Evolutionary conservation across 1,284 basidiomycete species (phyloP).

Genomic region (Sanguinoderma infundibulare): DNA sequence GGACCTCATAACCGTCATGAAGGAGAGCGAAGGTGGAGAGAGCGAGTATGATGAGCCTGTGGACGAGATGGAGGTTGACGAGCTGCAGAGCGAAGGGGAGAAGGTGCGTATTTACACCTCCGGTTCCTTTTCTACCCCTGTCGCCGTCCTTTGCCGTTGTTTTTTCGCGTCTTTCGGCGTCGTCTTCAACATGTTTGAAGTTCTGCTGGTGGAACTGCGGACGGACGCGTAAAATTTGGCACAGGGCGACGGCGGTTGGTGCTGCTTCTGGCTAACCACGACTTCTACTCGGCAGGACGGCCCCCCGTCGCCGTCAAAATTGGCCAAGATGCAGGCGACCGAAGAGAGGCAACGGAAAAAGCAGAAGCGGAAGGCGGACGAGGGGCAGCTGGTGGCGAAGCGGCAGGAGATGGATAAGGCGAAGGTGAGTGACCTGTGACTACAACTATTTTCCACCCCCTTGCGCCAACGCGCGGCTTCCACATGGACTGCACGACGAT

Average conservation of each 20-base stretch:
- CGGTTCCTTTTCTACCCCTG: background rate
- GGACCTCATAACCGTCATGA: background rate
- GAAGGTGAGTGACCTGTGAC: slow-evolving; percentile 54
- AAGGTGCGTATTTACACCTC: slow-evolving; percentile 36
- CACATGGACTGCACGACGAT: background rate
- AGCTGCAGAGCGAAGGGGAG: slow-evolving; percentile 65
- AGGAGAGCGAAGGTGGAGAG: slow-evolving; percentile 75
- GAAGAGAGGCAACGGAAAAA: slow-evolving; percentile 55
- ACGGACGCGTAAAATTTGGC: slow-evolving; percentile 15
- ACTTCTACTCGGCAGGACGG: slow-evolving; percentile 27
- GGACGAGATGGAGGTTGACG: slow-evolving; percentile 57
- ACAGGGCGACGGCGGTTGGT: background rate
- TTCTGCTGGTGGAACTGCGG: background rate
- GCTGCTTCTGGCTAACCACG: slow-evolving; percentile 8
- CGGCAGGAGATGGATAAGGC: slow-evolving; percentile 84
- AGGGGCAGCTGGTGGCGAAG: slow-evolving; percentile 68
- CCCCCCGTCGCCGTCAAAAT: slow-evolving; percentile 43
- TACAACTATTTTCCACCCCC: background rate
- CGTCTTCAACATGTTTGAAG: background rate
- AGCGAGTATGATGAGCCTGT: slow-evolving; percentile 57
- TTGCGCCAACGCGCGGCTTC: background rate
- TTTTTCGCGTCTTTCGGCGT: background rate
- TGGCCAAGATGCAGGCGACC: slow-evolving; percentile 42
- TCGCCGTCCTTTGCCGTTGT: background rate
- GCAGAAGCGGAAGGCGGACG: slow-evolving; percentile 70